These are phyloP conservation scores for Paspalum notatum DNA, from an alignment of 176 grass and related monocot genomes.

Conservation along the genomic window DNA sequence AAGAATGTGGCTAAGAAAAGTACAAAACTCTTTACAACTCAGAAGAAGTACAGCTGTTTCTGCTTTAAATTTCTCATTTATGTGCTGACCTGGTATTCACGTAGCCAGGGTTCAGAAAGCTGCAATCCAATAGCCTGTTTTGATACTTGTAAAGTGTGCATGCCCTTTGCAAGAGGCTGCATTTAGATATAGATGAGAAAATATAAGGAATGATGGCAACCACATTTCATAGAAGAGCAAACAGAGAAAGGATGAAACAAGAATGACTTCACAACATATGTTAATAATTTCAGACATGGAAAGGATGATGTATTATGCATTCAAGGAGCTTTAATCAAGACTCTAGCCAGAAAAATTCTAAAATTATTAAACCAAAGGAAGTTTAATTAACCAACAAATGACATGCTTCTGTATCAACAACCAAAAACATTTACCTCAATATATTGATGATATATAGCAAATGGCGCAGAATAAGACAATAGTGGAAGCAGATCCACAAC, in stretches of 20 bases:
- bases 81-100: slow-evolving; percentile 88
- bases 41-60: neutral
- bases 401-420: neutral
- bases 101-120: slow-evolving; percentile 94
- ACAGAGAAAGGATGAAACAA: neutral
- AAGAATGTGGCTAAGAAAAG: neutral
- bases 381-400: neutral
- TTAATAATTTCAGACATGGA: slow-evolving; percentile 1
- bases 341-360: neutral
- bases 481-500: slow-evolving; percentile 81
- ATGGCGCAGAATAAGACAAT: slow-evolving; percentile 88
- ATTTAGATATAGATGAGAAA: slow-evolving; percentile 10
- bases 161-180: slow-evolving; percentile 89
- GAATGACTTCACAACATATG: neutral
- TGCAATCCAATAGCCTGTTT: slow-evolving; percentile 83
- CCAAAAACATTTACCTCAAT: slow-evolving; percentile 61
- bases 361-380: neutral
- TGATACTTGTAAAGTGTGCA: slow-evolving; percentile 78
- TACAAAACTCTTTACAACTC: neutral
- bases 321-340: neutral
- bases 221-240: slow-evolving; percentile 25
- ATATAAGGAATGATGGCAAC: slow-evolving; percentile 30
- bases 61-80: neutral
- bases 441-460: slow-evolving; percentile 91
- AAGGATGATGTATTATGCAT: slow-evolving; percentile 7